phyloP scores from a whole-genome alignment of 805 yeast genomes.

The Kluyveromyces aestuarii region DNA sequence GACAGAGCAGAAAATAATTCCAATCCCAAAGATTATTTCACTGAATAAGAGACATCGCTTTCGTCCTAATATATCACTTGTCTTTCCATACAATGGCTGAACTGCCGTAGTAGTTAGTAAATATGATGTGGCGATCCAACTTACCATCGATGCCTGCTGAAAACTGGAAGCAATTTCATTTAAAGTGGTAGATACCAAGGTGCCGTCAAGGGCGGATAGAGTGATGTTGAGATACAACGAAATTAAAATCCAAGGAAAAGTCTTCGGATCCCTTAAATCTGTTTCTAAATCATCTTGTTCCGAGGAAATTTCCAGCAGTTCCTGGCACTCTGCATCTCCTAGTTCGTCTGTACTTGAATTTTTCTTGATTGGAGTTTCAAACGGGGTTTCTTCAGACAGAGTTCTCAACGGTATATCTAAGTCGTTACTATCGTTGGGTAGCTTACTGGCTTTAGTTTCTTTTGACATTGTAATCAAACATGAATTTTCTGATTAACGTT shows the following conservation, averaged over 20 bases:
- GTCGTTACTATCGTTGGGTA: neutral
- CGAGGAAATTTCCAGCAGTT: neutral
- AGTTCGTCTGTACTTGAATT: neutral
- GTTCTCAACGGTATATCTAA: neutral
- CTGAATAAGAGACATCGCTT: slow-evolving; percentile 36
- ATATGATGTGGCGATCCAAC: slow-evolving; percentile 71
- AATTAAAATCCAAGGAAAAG: slow-evolving; percentile 6
- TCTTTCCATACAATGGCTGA: slow-evolving; percentile 65
- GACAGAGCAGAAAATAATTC: slow-evolving; percentile 36
- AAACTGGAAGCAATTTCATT: slow-evolving; percentile 52
- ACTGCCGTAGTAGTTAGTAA: slow-evolving; percentile 62
- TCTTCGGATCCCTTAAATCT: slow-evolving; percentile 8
- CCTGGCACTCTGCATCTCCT: neutral
- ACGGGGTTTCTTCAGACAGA: neutral
- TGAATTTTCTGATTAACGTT: too few species aligned
- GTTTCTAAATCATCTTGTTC: slow-evolving; percentile 7
- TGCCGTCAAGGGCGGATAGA: slow-evolving; percentile 48
- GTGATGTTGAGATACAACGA: slow-evolving; percentile 40
- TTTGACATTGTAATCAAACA: too few species aligned
- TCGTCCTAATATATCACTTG: slow-evolving; percentile 58
- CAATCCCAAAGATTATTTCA: slow-evolving; percentile 36
- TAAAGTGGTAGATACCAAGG: slow-evolving; percentile 51
- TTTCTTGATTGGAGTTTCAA: too few species aligned
- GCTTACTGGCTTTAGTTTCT: too few species aligned
- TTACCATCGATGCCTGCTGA: slow-evolving; percentile 38